Evolutionary conservation across 1,139 yeast genomes (phyloP).

Genomic region (Lodderomyces theae): DNA sequence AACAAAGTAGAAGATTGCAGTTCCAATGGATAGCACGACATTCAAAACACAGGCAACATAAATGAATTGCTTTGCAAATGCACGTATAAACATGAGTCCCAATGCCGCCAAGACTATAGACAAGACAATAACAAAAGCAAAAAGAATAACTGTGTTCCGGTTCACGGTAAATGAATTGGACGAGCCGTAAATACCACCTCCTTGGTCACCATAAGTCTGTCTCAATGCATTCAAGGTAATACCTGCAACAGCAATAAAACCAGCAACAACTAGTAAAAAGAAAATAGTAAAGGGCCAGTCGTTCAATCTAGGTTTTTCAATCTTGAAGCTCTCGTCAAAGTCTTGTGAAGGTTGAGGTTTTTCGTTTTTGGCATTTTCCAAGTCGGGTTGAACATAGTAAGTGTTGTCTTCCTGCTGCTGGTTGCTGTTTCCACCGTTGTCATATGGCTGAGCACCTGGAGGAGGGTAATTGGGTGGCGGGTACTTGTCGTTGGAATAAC

Average conservation of each 20-base stretch:
- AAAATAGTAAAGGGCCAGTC: slow-evolving; percentile 73
- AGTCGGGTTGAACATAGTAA: slow-evolving; percentile 20
- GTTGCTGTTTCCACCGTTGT: not conserved
- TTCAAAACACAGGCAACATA: slow-evolving; percentile 67
- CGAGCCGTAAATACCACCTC: slow-evolving; percentile 63
- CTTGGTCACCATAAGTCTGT: slow-evolving; percentile 51
- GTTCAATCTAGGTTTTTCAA: slow-evolving; percentile 63
- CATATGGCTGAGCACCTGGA: not conserved
- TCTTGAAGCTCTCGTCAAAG: slow-evolving; percentile 67
- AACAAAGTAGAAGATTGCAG: slow-evolving; percentile 69
- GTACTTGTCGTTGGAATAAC: slow-evolving; percentile 1
- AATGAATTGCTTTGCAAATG: slow-evolving; percentile 67
- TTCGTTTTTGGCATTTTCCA: slow-evolving; percentile 26
- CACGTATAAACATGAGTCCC: slow-evolving; percentile 59
- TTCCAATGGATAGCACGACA: slow-evolving; percentile 66
- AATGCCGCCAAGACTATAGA: slow-evolving; percentile 57
- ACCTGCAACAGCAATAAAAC: slow-evolving; percentile 70
- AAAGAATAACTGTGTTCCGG: slow-evolving; percentile 69
- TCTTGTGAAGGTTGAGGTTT: slow-evolving; percentile 34
- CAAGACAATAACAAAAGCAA: slow-evolving; percentile 63
- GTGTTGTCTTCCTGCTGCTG: slow-evolving; percentile 5
- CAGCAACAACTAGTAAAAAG: slow-evolving; percentile 59
- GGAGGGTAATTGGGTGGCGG: not conserved
- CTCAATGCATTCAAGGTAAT: slow-evolving; percentile 66
- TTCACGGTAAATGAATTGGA: slow-evolving; percentile 58